Percentiles rank a stretch among this genome's conserved stretches.
These are phyloP conservation scores for Arabidopsis suecica DNA, from an alignment of 345 rosid genomes.

Conservation along the genomic window DNA sequence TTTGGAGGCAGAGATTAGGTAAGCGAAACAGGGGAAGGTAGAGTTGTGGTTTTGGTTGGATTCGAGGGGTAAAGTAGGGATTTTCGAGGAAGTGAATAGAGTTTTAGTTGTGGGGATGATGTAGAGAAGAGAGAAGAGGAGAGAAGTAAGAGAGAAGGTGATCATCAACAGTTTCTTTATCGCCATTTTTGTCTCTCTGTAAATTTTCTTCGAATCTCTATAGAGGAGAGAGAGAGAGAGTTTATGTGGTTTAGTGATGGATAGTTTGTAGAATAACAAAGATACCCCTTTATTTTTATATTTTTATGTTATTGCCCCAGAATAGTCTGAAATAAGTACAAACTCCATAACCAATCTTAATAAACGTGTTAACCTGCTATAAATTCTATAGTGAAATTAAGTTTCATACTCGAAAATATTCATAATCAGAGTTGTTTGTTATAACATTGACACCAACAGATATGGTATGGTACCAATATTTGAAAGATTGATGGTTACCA, in stretches of 20 bases:
- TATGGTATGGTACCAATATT: conserved; percentile 4
- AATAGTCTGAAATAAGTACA: background rate
- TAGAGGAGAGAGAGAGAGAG: background rate
- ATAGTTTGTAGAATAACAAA: conserved; percentile 22
- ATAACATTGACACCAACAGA: background rate
- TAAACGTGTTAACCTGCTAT: background rate
- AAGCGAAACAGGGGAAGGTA: conserved; percentile 74
- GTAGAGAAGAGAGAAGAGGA: conserved; percentile 59
- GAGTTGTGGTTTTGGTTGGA: conserved; percentile 42
- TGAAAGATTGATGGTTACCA: conserved; percentile 31
- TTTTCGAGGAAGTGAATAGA: conserved; percentile 49
- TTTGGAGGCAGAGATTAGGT: conserved; percentile 80
- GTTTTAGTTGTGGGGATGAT: conserved; percentile 52
- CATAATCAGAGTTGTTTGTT: conserved; percentile 5
- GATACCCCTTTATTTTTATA: background rate
- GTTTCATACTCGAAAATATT: background rate
- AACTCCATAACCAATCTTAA: background rate
- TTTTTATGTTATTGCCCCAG: conserved; percentile 3
- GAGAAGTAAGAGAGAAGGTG: conserved; percentile 57
- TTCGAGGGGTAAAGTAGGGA: conserved; percentile 49
- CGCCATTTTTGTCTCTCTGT: conserved; percentile 35
- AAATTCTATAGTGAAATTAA: background rate
- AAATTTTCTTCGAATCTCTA: conserved; percentile 23
- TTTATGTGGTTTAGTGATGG: conserved; percentile 26
- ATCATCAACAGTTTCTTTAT: conserved; percentile 57